phyloP scores from a whole-genome alignment of 768 basidiomycete genomes.

The Amanita fuliginea region DNA sequence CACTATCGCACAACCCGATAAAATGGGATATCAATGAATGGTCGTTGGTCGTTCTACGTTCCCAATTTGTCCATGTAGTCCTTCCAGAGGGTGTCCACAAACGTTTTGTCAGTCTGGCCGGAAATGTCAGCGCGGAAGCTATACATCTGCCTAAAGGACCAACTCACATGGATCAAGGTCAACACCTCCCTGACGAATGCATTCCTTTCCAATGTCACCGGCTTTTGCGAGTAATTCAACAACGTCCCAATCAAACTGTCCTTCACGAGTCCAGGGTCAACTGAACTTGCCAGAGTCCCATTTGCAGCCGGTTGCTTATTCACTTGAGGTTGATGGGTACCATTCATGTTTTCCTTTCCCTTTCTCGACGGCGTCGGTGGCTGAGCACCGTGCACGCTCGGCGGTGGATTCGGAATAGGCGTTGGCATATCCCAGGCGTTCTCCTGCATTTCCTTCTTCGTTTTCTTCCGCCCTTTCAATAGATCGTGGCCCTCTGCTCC shows the following conservation, averaged over 20 bases:
- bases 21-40: not conserved
- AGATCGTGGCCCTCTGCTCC: constrained; percentile 15
- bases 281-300: constrained; percentile 13
- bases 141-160: not conserved
- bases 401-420: constrained; percentile 1
- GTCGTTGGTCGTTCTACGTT: not conserved
- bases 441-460: constrained; percentile 24
- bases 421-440: constrained; percentile 42
- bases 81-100: constrained; percentile 51
- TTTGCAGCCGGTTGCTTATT: constrained; percentile 8
- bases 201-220: constrained; percentile 31
- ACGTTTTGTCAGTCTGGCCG: constrained; percentile 48
- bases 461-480: constrained; percentile 15
- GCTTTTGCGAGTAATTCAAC: constrained; percentile 12
- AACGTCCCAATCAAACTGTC: constrained; percentile 19
- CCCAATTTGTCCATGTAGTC: constrained; percentile 28
- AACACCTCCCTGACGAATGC: constrained; percentile 51
- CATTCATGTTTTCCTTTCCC: not conserved
- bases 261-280: constrained; percentile 17
- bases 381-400: not conserved
- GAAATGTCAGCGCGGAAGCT: constrained; percentile 2
- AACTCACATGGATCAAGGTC: constrained; percentile 48
- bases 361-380: constrained; percentile 1
- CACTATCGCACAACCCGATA: not conserved
- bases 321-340: not conserved